Conservation (phyloP, 257 asterid genomes). For the Ilex asprella region DNA sequence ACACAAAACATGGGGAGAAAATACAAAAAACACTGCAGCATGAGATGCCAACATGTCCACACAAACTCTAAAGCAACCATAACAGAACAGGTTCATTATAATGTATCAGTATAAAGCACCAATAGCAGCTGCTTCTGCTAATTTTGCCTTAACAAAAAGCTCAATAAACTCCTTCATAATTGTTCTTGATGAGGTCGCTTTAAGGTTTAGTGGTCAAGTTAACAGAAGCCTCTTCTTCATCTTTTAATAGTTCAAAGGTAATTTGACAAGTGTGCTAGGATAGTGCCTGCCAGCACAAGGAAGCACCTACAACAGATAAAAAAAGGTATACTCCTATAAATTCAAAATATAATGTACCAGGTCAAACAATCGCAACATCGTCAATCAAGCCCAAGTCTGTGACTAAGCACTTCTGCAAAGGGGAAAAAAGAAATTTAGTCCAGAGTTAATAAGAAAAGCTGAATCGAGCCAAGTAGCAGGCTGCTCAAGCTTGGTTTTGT, state of each 20-base stretch:
- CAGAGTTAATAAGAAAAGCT: slow-evolving; percentile 13
- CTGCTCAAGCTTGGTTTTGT: slow-evolving; percentile 31
- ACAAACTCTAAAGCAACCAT: slow-evolving; percentile 11
- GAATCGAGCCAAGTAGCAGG: slow-evolving; percentile 24
- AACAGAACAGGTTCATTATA: not conserved
- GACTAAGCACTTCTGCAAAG: slow-evolving; percentile 51
- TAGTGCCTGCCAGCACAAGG: slow-evolving; percentile 23
- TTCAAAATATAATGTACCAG: slow-evolving; percentile 26
- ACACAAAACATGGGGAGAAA: not conserved
- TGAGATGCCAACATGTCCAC: slow-evolving; percentile 2
- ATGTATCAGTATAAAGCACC: too few species aligned
- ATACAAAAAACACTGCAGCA: not conserved
- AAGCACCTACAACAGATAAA: slow-evolving; percentile 18
- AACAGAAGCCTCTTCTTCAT: slow-evolving; percentile 11
- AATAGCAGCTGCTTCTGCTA: too few species aligned
- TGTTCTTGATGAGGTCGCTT: slow-evolving; percentile 5
- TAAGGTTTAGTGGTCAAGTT: slow-evolving; percentile 15
- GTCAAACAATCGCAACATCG: slow-evolving; percentile 30
- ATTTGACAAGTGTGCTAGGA: too few species aligned
- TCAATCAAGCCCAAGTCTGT: slow-evolving; percentile 32
- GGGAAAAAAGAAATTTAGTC: slow-evolving; percentile 40
- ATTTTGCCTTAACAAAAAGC: too few species aligned
- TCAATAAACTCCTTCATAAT: not conserved
- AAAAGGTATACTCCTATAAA: not conserved
- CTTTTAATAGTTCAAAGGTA: not conserved